Conservation (phyloP, 306 rosid genomes). For the Adenanthera pavonina region DNA sequence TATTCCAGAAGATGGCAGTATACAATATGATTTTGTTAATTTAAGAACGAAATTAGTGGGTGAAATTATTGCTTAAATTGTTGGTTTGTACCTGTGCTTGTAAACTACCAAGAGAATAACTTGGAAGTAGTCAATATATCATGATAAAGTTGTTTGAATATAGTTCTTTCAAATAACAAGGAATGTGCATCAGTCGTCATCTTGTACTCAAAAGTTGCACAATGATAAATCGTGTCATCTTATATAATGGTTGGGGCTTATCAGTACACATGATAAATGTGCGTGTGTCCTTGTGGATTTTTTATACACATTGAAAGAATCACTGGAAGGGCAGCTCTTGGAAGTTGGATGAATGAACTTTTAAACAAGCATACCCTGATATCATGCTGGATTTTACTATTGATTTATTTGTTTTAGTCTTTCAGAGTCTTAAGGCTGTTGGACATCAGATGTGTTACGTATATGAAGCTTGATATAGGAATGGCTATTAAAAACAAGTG, state of each 20-base stretch:
- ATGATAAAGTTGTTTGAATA: background rate
- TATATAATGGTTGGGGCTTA: background rate
- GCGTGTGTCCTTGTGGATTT: background rate
- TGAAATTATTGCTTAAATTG: background rate
- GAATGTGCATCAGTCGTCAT: background rate
- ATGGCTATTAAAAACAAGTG: conserved; percentile 9
- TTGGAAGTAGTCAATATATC: conserved; percentile 6
- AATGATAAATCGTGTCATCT: background rate
- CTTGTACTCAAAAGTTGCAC: background rate
- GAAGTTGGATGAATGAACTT: background rate
- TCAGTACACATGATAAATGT: background rate
- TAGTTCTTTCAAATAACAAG: background rate
- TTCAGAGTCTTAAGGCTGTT: background rate
- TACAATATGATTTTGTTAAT: background rate
- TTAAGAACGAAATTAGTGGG: background rate
- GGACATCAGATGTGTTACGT: background rate
- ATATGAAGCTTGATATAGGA: conserved; percentile 1
- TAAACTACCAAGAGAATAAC: conserved; percentile 9
- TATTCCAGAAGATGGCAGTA: conserved; percentile 11
- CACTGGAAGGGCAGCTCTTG: background rate
- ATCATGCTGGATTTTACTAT: background rate
- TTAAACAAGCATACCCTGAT: background rate
- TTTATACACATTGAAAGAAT: conserved; percentile 1
- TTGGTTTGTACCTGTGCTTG: background rate
- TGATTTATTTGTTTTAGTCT: background rate